A percentile compares a stretch with the other conserved stretches of the same genome.
phyloP scores from a whole-genome alignment of 495 filamentous ascomycete species.

The Penicillium waksmanii region DNA sequence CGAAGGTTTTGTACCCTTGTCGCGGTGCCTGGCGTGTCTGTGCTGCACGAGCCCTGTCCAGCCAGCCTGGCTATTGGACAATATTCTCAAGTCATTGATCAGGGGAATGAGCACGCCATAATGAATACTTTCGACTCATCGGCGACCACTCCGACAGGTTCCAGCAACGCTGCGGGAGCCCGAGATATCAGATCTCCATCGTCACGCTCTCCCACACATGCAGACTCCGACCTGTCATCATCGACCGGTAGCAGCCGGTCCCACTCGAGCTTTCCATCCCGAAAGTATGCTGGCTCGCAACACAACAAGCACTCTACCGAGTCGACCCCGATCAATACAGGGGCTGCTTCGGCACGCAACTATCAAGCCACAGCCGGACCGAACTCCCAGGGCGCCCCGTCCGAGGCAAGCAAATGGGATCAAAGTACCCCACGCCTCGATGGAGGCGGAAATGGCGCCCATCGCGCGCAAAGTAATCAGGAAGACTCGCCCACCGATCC shows the following conservation, averaged over 20 bases:
- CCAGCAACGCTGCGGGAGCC: slow-evolving; percentile 13
- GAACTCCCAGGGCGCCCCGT: slow-evolving; percentile 4
- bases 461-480: slow-evolving; percentile 13
- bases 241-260: slow-evolving; percentile 30
- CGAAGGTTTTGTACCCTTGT: neutral
- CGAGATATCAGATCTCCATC: slow-evolving; percentile 31
- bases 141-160: slow-evolving; percentile 28
- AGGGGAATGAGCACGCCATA: slow-evolving; percentile 42
- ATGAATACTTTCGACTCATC: slow-evolving; percentile 43
- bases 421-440: neutral
- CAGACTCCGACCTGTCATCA: slow-evolving; percentile 28
- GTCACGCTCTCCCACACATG: slow-evolving; percentile 31
- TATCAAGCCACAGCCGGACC: slow-evolving; percentile 42
- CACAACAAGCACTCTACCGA: slow-evolving; percentile 31
- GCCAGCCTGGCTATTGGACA: slow-evolving; percentile 18
- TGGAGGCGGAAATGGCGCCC: neutral
- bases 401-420: neutral
- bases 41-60: slow-evolving; percentile 19
- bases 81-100: slow-evolving; percentile 10
- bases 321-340: slow-evolving; percentile 37
- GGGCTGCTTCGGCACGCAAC: slow-evolving; percentile 28
- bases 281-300: slow-evolving; percentile 14
- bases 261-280: slow-evolving; percentile 26
- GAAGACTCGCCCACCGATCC: slow-evolving; percentile 21
- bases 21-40: slow-evolving; percentile 8